Conservation (phyloP, 495 filamentous ascomycete genomes). For the Pyronema domesticum region DNA sequence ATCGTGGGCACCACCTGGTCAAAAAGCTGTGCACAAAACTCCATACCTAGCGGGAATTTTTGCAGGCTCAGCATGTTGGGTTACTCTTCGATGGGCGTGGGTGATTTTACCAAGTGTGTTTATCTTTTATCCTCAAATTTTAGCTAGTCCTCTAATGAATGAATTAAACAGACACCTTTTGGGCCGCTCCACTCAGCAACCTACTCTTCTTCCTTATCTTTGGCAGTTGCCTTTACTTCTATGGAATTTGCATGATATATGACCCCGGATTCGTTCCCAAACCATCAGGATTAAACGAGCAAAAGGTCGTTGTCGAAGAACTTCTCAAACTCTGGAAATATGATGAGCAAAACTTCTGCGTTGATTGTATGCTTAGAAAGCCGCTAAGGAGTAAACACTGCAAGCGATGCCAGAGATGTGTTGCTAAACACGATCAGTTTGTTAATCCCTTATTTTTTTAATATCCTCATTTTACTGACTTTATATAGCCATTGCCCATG, state of each 20-base stretch:
- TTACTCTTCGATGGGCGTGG: slow-evolving; percentile 56
- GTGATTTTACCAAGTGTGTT: slow-evolving; percentile 50
- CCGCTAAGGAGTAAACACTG: slow-evolving; percentile 93
- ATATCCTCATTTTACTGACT: slow-evolving; percentile 27
- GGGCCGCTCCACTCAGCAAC: slow-evolving; percentile 49
- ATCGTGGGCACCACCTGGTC: slow-evolving; percentile 63
- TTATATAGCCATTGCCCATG: slow-evolving; percentile 78
- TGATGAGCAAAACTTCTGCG: slow-evolving; percentile 86
- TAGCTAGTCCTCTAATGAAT: slow-evolving; percentile 6
- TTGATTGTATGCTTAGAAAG: slow-evolving; percentile 78
- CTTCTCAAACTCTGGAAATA: slow-evolving; percentile 71
- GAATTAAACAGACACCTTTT: slow-evolving; percentile 39
- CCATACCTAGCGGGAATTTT: slow-evolving; percentile 90
- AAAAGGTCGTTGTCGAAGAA: slow-evolving; percentile 72
- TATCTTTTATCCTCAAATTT: slow-evolving; percentile 13
- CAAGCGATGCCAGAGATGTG: slow-evolving; percentile 70
- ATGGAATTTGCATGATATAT: slow-evolving; percentile 60
- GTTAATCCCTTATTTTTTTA: slow-evolving; percentile 21
- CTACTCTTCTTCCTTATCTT: slow-evolving; percentile 49
- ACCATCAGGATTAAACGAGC: slow-evolving; percentile 65
- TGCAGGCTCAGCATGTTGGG: slow-evolving; percentile 68
- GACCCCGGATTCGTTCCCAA: slow-evolving; percentile 96
- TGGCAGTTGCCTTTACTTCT: slow-evolving; percentile 62
- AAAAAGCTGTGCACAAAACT: slow-evolving; percentile 74
- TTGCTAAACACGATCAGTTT: slow-evolving; percentile 95